Evolutionary conservation across 2,329 filamentous ascomycete genomes (phyloP).

Genomic region (Madurella mycetomatis): DNA sequence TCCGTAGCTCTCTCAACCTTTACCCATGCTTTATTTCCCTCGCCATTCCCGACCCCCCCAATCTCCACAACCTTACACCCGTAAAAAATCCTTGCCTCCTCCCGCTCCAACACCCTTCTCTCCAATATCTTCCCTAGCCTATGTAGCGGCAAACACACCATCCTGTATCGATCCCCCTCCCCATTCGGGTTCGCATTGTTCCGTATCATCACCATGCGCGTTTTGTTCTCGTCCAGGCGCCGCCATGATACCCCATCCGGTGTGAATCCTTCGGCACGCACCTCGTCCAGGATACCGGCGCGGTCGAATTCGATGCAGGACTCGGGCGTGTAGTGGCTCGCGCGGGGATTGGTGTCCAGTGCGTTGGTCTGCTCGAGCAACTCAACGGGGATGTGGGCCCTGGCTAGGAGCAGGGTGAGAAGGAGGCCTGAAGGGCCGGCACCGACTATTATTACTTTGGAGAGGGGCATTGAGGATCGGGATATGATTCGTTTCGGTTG

Average conservation of each 20-base stretch:
- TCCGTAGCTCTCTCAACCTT: slow-evolving; percentile 26
- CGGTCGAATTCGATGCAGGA: slow-evolving; percentile 27
- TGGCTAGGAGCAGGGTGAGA: slow-evolving; percentile 22
- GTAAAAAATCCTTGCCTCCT: slow-evolving; percentile 35
- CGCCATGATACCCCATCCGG: slow-evolving; percentile 29
- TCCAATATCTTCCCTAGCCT: slow-evolving; percentile 40
- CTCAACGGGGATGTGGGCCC: slow-evolving; percentile 24
- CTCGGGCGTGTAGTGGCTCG: slow-evolving; percentile 30
- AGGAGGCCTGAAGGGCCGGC: slow-evolving; percentile 26
- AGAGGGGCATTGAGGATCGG: not conserved
- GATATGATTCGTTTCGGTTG: not conserved
- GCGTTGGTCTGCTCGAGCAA: slow-evolving; percentile 28
- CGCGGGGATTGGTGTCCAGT: slow-evolving; percentile 30
- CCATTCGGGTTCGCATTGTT: not conserved
- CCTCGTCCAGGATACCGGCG: slow-evolving; percentile 30
- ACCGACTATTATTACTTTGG: slow-evolving; percentile 28
- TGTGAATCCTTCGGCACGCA: slow-evolving; percentile 23
- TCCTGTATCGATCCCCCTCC: slow-evolving; percentile 24
- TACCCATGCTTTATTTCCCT: slow-evolving; percentile 29
- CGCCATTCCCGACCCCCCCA: slow-evolving; percentile 30
- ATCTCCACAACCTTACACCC: slow-evolving; percentile 37
- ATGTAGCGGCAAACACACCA: slow-evolving; percentile 42
- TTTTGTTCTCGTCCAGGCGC: slow-evolving; percentile 21
- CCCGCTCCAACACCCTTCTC: slow-evolving; percentile 32
- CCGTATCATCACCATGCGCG: slow-evolving; percentile 17